A percentile compares a stretch with the other conserved stretches of the same genome.
phyloP scores from a whole-genome alignment of 306 rosid species.

The Hippophae rhamnoides region DNA sequence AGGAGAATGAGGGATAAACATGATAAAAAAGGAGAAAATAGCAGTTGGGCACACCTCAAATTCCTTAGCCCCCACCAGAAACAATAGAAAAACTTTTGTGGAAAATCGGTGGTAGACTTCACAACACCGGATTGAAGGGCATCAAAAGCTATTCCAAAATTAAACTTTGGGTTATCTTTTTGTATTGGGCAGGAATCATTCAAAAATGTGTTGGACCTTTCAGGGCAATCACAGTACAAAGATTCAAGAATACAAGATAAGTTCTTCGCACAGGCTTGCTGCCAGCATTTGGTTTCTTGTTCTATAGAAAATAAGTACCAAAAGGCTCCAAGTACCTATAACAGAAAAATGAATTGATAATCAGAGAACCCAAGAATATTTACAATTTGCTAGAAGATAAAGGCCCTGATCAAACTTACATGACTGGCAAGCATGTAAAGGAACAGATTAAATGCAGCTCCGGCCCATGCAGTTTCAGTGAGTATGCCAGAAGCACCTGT shows the following conservation, averaged over 20 bases:
- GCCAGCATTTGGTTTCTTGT: slow-evolving; percentile 89
- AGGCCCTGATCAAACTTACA: slow-evolving; percentile 42
- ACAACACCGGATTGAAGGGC: slow-evolving; percentile 90
- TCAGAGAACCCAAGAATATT: slow-evolving; percentile 9
- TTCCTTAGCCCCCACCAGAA: slow-evolving; percentile 94
- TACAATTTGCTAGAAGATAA: not conserved
- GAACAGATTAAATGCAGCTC: slow-evolving; percentile 89
- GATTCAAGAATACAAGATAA: slow-evolving; percentile 21
- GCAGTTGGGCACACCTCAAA: slow-evolving; percentile 51
- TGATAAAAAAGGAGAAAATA: too few relatives aligned
- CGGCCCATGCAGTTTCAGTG: slow-evolving; percentile 98
- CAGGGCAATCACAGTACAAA: slow-evolving; percentile 34
- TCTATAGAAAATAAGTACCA: slow-evolving; percentile 85
- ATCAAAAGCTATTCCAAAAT: slow-evolving; percentile 82
- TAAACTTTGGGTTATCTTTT: slow-evolving; percentile 28
- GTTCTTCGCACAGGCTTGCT: slow-evolving; percentile 33
- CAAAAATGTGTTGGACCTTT: slow-evolving; percentile 12
- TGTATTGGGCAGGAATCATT: slow-evolving; percentile 60
- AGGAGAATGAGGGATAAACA: too few relatives aligned
- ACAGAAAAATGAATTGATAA: slow-evolving; percentile 20
- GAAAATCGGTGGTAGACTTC: slow-evolving; percentile 54
- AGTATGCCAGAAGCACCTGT: slow-evolving; percentile 91
- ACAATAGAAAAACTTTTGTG: slow-evolving; percentile 72
- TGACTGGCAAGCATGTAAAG: slow-evolving; percentile 98
- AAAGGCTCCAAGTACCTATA: slow-evolving; percentile 83